Percentiles rank a stretch among this genome's conserved stretches.
Evolutionary conservation across 805 yeast genomes (phyloP).

Genomic region (Metschnikowia orientalis): DNA sequence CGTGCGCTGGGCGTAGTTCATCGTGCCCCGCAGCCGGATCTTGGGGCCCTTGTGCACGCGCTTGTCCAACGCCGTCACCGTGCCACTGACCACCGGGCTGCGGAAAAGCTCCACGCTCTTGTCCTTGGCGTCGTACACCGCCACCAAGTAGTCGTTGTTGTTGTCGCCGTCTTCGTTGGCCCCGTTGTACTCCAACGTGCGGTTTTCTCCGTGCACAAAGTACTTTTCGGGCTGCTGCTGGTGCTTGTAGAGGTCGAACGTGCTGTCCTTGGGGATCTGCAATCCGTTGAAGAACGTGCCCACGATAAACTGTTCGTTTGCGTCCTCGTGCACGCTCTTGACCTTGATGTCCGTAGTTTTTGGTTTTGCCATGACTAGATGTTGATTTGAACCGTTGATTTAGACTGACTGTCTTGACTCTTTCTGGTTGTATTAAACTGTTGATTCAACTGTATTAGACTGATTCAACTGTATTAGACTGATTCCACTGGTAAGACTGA

Average conservation of each 20-base stretch:
- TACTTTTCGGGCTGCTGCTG: constrained; percentile 35
- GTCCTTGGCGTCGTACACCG: constrained; percentile 67
- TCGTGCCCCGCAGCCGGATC: constrained; percentile 52
- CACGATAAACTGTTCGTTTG: constrained; percentile 38
- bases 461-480: too few species aligned
- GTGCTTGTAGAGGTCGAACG: constrained; percentile 60
- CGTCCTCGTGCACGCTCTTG: constrained; percentile 3
- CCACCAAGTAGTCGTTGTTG: constrained; percentile 60
- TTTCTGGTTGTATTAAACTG: too few species aligned
- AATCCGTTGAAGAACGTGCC: constrained; percentile 82
- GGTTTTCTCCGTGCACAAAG: constrained; percentile 74
- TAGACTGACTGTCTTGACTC: too few species aligned
- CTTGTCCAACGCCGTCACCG: constrained; percentile 58
- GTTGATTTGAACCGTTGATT: too few species aligned
- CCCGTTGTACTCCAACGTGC: constrained; percentile 71
- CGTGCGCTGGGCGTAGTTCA: constrained; percentile 60
- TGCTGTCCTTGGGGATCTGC: constrained; percentile 51
- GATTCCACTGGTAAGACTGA: too few species aligned
- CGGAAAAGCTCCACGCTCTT: constrained; percentile 61
- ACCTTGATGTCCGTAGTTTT: constrained; percentile 3
- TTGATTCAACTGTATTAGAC: too few species aligned
- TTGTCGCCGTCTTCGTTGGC: constrained; percentile 26
- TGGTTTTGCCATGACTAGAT: too few species aligned
- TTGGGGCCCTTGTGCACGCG: constrained; percentile 58
- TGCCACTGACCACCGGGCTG: constrained; percentile 57